These are phyloP conservation scores for Sclerospora graminicola DNA, from an alignment of 352 stramenopile genomes.

Conservation along the genomic window DNA sequence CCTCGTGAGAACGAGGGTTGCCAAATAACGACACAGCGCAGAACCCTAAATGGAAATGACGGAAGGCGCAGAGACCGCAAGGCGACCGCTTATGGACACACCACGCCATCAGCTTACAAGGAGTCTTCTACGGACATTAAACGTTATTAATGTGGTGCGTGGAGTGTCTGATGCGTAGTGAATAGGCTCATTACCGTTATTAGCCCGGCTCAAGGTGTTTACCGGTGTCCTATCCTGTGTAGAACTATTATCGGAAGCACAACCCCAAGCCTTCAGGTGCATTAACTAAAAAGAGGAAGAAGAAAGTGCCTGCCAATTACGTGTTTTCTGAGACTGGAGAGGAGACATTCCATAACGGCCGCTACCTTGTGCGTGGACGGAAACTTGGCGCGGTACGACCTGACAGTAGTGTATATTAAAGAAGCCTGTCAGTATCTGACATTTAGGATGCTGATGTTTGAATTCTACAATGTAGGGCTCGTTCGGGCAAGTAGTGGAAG, in stretches of 20 bases:
- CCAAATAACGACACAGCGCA: too few relatives aligned
- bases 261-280: conserved; percentile 41
- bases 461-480: conserved; percentile 38
- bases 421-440: neutral
- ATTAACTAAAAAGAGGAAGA: conserved; percentile 58
- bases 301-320: conserved; percentile 44
- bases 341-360: conserved; percentile 65
- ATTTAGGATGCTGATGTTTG: conserved; percentile 3
- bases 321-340: conserved; percentile 39
- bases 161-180: too few relatives aligned
- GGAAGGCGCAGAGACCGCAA: conserved; percentile 5
- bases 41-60: conserved; percentile 23
- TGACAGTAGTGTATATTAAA: neutral
- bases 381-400: conserved; percentile 60
- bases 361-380: conserved; percentile 60
- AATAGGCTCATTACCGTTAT: too few relatives aligned
- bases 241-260: conserved; percentile 81
- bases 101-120: conserved; percentile 81
- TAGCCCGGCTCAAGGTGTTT: conserved; percentile 17
- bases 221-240: conserved; percentile 5
- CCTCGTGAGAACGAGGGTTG: too few relatives aligned
- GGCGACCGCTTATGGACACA: conserved; percentile 24
- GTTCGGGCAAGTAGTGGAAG: conserved; percentile 79
- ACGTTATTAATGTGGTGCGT: conserved; percentile 90
- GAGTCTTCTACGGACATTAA: conserved; percentile 94